Percentiles rank a stretch among this genome's conserved stretches.
phyloP scores from a whole-genome alignment of 139 green algal genomes.

The Nannochloris sp. region DNA sequence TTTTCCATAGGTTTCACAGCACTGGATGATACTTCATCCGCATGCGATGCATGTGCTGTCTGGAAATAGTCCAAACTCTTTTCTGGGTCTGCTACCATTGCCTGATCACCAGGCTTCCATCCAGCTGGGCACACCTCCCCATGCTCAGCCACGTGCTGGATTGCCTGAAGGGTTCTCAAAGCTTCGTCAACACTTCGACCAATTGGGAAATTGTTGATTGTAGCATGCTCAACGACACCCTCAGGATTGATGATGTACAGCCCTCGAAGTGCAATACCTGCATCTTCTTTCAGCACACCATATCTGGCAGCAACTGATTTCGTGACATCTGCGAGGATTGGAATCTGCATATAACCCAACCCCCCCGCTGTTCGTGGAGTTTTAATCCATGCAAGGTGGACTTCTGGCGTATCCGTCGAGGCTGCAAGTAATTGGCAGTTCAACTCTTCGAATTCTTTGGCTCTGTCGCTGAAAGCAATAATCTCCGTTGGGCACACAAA shows the following conservation, averaged over 20 bases:
- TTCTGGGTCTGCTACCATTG: slow-evolving; percentile 78
- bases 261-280: slow-evolving; percentile 69
- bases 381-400: slow-evolving; percentile 76
- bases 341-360: slow-evolving; percentile 73
- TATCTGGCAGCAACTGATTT: slow-evolving; percentile 57
- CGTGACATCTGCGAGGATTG: slow-evolving; percentile 69
- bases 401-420: slow-evolving; percentile 72
- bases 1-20: too few species aligned
- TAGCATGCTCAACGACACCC: slow-evolving; percentile 87
- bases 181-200: slow-evolving; percentile 93
- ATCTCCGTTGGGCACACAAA: slow-evolving; percentile 69
- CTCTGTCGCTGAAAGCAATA: slow-evolving; percentile 73
- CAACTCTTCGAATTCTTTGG: slow-evolving; percentile 71
- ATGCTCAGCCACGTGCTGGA: slow-evolving; percentile 82
- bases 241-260: slow-evolving; percentile 86
- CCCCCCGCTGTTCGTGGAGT: slow-evolving; percentile 61
- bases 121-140: slow-evolving; percentile 74
- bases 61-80: slow-evolving; percentile 73
- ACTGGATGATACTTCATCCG: slow-evolving; percentile 4
- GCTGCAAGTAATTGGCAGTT: slow-evolving; percentile 68
- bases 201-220: slow-evolving; percentile 96
- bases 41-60: slow-evolving; percentile 7
- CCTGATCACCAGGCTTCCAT: slow-evolving; percentile 87
- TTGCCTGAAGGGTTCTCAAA: slow-evolving; percentile 85
- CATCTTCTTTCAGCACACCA: slow-evolving; percentile 60